These are phyloP conservation scores for Cornus suecica DNA, from an alignment of 148 eudicot genomes.

Conservation along the genomic window DNA sequence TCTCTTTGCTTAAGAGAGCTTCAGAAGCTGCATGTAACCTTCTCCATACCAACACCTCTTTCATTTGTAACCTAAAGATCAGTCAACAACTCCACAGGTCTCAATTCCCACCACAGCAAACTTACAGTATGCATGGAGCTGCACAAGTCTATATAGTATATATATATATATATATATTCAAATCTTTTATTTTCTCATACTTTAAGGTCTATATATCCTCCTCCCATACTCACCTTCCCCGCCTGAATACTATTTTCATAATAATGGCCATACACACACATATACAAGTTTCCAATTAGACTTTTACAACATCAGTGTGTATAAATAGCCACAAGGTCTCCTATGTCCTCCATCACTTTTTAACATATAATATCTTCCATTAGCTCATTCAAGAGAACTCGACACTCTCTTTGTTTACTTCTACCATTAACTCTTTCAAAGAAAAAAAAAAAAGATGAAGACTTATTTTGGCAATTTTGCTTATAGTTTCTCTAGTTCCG, in stretches of 20 bases:
- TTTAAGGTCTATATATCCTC: no score
- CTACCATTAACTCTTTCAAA: not conserved
- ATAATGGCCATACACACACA: no score
- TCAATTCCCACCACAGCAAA: not conserved
- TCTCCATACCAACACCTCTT: not conserved
- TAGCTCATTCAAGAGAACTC: not conserved
- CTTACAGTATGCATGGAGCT: not conserved
- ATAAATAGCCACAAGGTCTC: not conserved
- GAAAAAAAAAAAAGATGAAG: slow-evolving; percentile 35
- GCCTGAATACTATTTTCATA: no score
- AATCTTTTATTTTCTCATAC: not conserved
- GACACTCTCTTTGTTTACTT: not conserved
- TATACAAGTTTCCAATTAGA: not conserved
- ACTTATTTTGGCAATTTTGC: slow-evolving; percentile 20
- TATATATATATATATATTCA: no score
- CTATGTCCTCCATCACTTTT: not conserved
- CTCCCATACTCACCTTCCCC: not conserved
- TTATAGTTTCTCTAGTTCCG: slow-evolving; percentile 26
- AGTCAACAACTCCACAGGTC: not conserved
- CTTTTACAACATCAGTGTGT: not conserved
- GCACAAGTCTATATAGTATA: not conserved
- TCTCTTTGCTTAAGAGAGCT: no score
- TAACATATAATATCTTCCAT: no score
- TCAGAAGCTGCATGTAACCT: not conserved
- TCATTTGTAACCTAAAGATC: not conserved